Evolutionary conservation across 1,139 yeast genomes (phyloP).

Genomic region (Kodamaea anthophila): DNA sequence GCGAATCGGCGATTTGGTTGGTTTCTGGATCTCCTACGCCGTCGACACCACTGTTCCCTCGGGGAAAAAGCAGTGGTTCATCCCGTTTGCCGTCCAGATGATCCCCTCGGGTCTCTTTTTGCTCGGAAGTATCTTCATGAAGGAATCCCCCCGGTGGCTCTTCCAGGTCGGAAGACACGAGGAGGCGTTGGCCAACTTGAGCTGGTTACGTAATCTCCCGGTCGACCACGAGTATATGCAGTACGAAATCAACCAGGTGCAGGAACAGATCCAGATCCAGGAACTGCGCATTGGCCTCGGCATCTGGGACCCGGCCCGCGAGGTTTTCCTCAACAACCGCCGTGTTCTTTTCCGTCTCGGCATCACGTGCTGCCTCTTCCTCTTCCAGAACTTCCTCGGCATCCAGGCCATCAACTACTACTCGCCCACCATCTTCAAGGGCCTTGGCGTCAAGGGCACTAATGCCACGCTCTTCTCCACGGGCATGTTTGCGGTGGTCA

Average conservation of each 20-base stretch:
- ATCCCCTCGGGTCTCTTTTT: slow-evolving; percentile 38
- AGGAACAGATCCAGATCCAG: slow-evolving; percentile 21
- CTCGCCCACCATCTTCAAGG: slow-evolving; percentile 36
- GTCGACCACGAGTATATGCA: slow-evolving; percentile 33
- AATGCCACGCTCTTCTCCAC: slow-evolving; percentile 36
- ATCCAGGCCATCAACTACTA: slow-evolving; percentile 43
- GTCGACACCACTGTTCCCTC: slow-evolving; percentile 26
- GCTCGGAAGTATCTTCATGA: slow-evolving; percentile 30
- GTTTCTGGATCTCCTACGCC: slow-evolving; percentile 41
- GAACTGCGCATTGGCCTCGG: slow-evolving; percentile 29
- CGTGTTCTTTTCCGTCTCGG: slow-evolving; percentile 25
- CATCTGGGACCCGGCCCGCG: slow-evolving; percentile 32
- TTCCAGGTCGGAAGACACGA: slow-evolving; percentile 31
- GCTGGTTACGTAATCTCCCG: slow-evolving; percentile 34
- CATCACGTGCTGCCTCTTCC: slow-evolving; percentile 30
- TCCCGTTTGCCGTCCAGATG: slow-evolving; percentile 39
- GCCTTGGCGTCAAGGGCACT: slow-evolving; percentile 36
- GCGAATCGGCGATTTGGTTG: slow-evolving; percentile 39
- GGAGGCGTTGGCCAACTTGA: slow-evolving; percentile 29
- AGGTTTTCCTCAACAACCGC: slow-evolving; percentile 27
- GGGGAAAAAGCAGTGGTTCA: slow-evolving; percentile 34
- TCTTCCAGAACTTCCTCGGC: slow-evolving; percentile 41
- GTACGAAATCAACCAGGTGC: slow-evolving; percentile 28
- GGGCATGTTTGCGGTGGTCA: slow-evolving; percentile 40
- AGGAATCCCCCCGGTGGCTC: slow-evolving; percentile 38